Conservation (phyloP, 1,139 yeast genomes). For the Casaregolazyma suthepensis region DNA sequence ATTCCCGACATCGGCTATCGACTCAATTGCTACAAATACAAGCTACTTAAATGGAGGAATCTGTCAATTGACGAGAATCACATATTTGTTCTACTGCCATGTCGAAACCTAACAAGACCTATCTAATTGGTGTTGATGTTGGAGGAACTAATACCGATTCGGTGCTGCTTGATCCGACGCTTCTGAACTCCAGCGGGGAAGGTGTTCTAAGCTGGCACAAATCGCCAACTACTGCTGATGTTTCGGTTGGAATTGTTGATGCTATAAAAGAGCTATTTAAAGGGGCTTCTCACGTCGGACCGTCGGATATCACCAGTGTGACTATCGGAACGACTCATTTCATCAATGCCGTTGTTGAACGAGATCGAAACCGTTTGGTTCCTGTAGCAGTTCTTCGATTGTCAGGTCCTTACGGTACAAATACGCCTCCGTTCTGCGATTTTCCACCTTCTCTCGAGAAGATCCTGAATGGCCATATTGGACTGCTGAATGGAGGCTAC, state of each 20-base stretch:
- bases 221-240: slow-evolving; percentile 40
- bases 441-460: slow-evolving; percentile 36
- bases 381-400: slow-evolving; percentile 39
- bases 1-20: slow-evolving; percentile 44
- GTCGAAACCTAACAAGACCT: neutral
- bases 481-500: slow-evolving; percentile 35
- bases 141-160: slow-evolving; percentile 49
- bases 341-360: slow-evolving; percentile 43
- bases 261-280: slow-evolving; percentile 34
- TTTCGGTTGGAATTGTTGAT: slow-evolving; percentile 38
- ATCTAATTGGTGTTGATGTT: slow-evolving; percentile 40
- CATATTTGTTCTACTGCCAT: neutral
- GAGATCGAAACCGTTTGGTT: slow-evolving; percentile 36
- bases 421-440: slow-evolving; percentile 38
- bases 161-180: slow-evolving; percentile 38
- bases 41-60: neutral
- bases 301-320: slow-evolving; percentile 33
- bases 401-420: slow-evolving; percentile 36
- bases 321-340: slow-evolving; percentile 44
- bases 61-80: neutral
- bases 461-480: slow-evolving; percentile 33
- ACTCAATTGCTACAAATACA: neutral
- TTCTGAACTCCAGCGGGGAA: slow-evolving; percentile 20
- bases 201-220: slow-evolving; percentile 40
- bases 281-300: slow-evolving; percentile 18